phyloP scores from a whole-genome alignment of 2,329 filamentous ascomycete genomes.

The Biscogniauxia mediterranea region DNA sequence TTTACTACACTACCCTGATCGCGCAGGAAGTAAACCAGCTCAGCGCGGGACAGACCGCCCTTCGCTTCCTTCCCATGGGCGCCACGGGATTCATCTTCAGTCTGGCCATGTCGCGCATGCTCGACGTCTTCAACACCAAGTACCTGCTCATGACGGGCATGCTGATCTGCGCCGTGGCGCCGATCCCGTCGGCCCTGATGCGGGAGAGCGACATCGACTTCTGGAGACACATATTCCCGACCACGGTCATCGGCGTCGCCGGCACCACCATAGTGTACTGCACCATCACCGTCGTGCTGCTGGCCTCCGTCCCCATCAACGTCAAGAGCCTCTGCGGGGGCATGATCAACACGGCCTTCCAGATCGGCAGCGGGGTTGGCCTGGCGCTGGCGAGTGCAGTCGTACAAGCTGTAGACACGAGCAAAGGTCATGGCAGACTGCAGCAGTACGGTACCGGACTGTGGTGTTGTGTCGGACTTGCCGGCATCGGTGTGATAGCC shows the following conservation, averaged over 20 bases:
- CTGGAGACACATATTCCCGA: constrained; percentile 40
- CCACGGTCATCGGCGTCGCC: constrained; percentile 38
- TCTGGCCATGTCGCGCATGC: constrained; percentile 34
- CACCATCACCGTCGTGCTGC: constrained; percentile 40
- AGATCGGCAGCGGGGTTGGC: not conserved
- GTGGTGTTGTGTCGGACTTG: constrained; percentile 41
- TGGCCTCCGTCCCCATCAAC: constrained; percentile 39
- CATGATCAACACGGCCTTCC: not conserved
- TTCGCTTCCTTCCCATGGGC: constrained; percentile 42
- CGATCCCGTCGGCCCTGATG: constrained; percentile 33
- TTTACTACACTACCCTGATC: constrained; percentile 42
- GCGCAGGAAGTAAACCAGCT: constrained; percentile 39
- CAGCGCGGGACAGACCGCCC: constrained; percentile 37
- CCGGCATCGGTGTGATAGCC: constrained; percentile 34
- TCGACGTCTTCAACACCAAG: constrained; percentile 39
- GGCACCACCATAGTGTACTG: constrained; percentile 41
- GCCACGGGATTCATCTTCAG: constrained; percentile 37
- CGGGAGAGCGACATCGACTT: constrained; percentile 18
- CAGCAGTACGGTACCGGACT: constrained; percentile 40
- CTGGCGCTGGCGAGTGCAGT: not conserved
- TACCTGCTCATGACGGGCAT: constrained; percentile 36
- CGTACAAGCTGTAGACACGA: constrained; percentile 38
- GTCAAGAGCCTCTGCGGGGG: constrained; percentile 34
- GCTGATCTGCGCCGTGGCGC: constrained; percentile 35
- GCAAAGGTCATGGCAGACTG: constrained; percentile 32